phyloP scores from a whole-genome alignment of 1,284 basidiomycete genomes.

The Microbotryomycetes sp. region DNA sequence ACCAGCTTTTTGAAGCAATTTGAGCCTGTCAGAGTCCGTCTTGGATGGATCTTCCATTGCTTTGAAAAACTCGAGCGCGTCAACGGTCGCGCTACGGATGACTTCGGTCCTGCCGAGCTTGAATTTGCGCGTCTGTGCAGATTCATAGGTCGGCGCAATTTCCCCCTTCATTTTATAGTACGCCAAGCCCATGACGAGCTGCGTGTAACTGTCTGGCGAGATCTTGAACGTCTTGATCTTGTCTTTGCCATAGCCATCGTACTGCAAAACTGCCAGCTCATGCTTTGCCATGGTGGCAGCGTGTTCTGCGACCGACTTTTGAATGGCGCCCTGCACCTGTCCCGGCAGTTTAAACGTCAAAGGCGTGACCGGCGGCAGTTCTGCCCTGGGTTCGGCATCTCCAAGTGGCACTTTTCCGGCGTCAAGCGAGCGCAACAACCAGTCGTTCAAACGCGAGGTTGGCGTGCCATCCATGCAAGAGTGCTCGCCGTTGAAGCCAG shows the following conservation, averaged over 20 bases:
- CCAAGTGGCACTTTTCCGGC: conserved; percentile 66
- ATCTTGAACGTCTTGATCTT: conserved; percentile 78
- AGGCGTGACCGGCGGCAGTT: conserved; percentile 57
- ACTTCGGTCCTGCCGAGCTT: conserved; percentile 89
- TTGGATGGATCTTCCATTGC: conserved; percentile 65
- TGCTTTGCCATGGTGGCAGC: conserved; percentile 69
- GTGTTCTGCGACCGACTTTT: conserved; percentile 59
- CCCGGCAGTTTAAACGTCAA: conserved; percentile 65
- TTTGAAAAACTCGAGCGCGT: conserved; percentile 78
- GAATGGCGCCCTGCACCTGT: conserved; percentile 45
- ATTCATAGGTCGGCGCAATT: conserved; percentile 79
- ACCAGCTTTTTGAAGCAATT: conserved; percentile 69
- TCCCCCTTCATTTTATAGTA: conserved; percentile 81
- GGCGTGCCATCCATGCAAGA: conserved; percentile 96
- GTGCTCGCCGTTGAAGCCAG: conserved; percentile 69
- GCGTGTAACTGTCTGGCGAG: conserved; percentile 90
- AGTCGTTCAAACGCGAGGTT: conserved; percentile 92
- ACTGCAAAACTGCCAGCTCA: conserved; percentile 78
- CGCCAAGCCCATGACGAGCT: conserved; percentile 92
- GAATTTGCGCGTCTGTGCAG: conserved; percentile 88
- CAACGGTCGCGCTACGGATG: conserved; percentile 73
- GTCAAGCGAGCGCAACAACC: conserved; percentile 70
- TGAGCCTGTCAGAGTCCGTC: conserved; percentile 57
- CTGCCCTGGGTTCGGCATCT: conserved; percentile 45
- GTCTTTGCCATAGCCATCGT: conserved; percentile 84